Evolutionary conservation across 192 early-diverging fungal species (phyloP), one percentile per base, ranked within the genome.

Genomic region (Gryganskiella cystojenkinii): DNA sequence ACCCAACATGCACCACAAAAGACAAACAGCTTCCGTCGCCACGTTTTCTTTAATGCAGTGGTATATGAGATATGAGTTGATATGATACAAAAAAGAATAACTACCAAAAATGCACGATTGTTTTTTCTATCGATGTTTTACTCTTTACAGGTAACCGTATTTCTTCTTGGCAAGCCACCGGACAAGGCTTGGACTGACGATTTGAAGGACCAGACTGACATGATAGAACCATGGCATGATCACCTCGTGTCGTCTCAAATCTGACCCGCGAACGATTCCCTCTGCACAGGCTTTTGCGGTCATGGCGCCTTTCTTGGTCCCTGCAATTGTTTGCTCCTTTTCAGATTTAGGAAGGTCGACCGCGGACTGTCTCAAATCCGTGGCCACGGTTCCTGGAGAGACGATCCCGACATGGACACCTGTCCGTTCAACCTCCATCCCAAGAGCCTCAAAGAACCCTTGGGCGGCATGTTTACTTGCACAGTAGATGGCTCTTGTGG

Each of bases 401-500:
- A 85, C 88, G 3, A 93, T 70, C 15, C 87, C 88, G 6, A 96
- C 84, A 31, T 85, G 82, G 10, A 94, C 85, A 19, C 88, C 89
- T 9, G 85, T 80, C 15, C 56, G 52, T 0, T 73, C 82, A 4
- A 94, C 71, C 68, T 96, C 95, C 68, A 95, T 93, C 1, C 95
- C 86, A 34, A 96, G 65, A 6, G 93, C 83, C 47, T 87, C 84
- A 83, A 96, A 95, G 78, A 92, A 96, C 0, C 93, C 95, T 28
- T 90, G 88, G 4, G 93, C 79, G 0, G 95, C 95, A 64, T 92
- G 91, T 52, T 96, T 96, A 54, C 87, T 89, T 2, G 90, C 90
- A 43, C 88, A 85, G 64, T 96, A 96, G 51, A 95, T 72, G 5
- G 89, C 80, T 7, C 94, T 87, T 8, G 95, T 93, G 6, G 93